These are phyloP conservation scores for Melanomma pulvis-pyrius DNA, from an alignment of 495 filamentous ascomycete species.

Conservation along the genomic window DNA sequence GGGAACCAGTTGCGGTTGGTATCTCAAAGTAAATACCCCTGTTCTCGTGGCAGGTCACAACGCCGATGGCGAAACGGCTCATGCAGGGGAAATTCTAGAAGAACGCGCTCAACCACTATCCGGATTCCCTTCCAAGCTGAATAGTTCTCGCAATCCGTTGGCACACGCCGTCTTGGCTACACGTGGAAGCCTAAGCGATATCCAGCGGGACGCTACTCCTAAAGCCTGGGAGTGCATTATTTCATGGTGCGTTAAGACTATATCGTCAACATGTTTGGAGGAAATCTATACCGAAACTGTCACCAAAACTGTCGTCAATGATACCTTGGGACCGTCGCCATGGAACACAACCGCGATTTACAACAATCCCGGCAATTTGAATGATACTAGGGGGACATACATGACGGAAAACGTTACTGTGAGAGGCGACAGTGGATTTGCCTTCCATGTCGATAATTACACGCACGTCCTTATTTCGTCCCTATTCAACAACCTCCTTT, in stretches of 20 bases:
- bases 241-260: slow-evolving; percentile 23
- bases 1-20: slow-evolving; percentile 26
- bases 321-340: slow-evolving; percentile 16
- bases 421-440: slow-evolving; percentile 2
- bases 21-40: slow-evolving; percentile 12
- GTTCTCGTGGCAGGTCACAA: slow-evolving; percentile 24
- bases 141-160: slow-evolving; percentile 21
- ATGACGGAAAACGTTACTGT: slow-evolving; percentile 15
- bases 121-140: slow-evolving; percentile 17
- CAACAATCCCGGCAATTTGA: background rate
- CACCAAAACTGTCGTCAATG: slow-evolving; percentile 17
- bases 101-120: slow-evolving; percentile 13
- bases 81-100: slow-evolving; percentile 19
- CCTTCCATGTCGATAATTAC: slow-evolving; percentile 5
- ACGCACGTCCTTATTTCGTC: slow-evolving; percentile 8
- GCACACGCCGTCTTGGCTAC: slow-evolving; percentile 17
- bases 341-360: background rate
- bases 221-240: slow-evolving; percentile 18
- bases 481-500: slow-evolving; percentile 23
- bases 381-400: slow-evolving; percentile 7
- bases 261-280: slow-evolving; percentile 10
- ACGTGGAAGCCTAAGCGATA: background rate
- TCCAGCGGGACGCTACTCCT: slow-evolving; percentile 20
- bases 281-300: slow-evolving; percentile 21
- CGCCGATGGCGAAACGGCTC: slow-evolving; percentile 2